phyloP scores from a whole-genome alignment of 768 basidiomycete genomes.

The Rhizopogon vinicolor region DNA sequence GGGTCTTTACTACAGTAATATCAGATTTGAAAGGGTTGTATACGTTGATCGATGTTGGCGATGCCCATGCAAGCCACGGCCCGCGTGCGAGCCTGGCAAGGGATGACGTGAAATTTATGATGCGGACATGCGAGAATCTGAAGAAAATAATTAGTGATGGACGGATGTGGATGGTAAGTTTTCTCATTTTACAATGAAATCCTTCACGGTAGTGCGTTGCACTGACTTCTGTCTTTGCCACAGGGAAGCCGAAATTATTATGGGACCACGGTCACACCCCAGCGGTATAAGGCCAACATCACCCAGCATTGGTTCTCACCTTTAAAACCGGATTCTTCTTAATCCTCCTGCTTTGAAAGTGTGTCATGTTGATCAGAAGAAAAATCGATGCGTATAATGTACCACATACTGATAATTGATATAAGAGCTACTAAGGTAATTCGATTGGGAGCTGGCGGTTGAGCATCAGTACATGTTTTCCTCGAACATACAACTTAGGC shows the following conservation, averaged over 20 bases:
- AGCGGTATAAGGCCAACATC: background rate
- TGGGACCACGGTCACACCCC: background rate
- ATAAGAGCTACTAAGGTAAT: background rate
- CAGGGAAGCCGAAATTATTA: background rate
- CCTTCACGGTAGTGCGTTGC: background rate
- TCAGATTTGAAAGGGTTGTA: conserved; percentile 32
- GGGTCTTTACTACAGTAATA: conserved; percentile 33
- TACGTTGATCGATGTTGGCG: conserved; percentile 40
- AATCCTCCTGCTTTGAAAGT: background rate
- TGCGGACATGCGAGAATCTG: conserved; percentile 35
- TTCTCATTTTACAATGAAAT: background rate
- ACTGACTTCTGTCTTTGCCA: background rate
- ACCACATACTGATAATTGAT: background rate
- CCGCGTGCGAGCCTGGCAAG: conserved; percentile 33
- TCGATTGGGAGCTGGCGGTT: background rate
- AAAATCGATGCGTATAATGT: background rate
- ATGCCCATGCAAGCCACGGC: conserved; percentile 38
- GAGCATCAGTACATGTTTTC: background rate
- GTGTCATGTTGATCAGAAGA: background rate
- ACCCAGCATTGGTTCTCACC: background rate
- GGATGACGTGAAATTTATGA: conserved; percentile 36
- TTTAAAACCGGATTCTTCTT: background rate
- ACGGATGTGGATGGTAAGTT: conserved; percentile 52
- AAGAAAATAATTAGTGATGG: conserved; percentile 44
- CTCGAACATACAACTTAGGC: too few species aligned